Evolutionary conservation across 345 rosid species (phyloP), one percentile per base, ranked within the genome.

Genomic region (Microthlaspi erraticum): DNA sequence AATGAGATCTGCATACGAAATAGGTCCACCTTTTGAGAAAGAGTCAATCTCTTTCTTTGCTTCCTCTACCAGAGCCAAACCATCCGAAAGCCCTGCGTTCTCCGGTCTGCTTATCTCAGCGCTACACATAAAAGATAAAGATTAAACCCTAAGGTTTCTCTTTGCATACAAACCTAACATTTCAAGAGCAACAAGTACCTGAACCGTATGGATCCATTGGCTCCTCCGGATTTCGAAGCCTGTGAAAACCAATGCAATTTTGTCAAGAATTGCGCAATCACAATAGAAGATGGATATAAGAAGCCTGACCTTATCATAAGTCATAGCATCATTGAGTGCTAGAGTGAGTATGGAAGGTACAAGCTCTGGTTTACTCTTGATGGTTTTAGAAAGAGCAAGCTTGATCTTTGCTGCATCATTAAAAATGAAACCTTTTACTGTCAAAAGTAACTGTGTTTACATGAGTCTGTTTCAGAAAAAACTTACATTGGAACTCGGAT

Each of bases 51-150:
- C 91, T 72, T 84, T 81, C 86, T 88, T 91, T 3, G 79, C 81
- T 46, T 83, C 87, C 68, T 85, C 91, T 70, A 91, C 13, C 37
- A 87, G 54, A 57, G 71, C 72, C 69, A 93, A 43, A 53, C 86
- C 96, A 69, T 83, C 81, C 58, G 85, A 71, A 41, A 93, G 97
- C 53, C 91, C 94, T 60, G 81, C 82, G 51, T 90, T 93, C 80
- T 93, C 98, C 38, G 86, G 82, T 84, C 98, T 83, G 88, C 80
- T 84, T 46, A 93, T 79, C 97, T 93, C 98, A 84, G 97, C 85
- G 79, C 98, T 93, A 86, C 85, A 87, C 68, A 72, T 67, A 68
- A 78, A 39, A 73, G 31, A 63, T 41, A 56, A 56, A 26, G 16
- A 46, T 44, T 56, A 48, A 57, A 9, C 23, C 23, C 16, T 16